Evolutionary conservation across 768 basidiomycete genomes (phyloP), one percentile per base, ranked within the genome.

Genomic region (Lactarius psammicola): DNA sequence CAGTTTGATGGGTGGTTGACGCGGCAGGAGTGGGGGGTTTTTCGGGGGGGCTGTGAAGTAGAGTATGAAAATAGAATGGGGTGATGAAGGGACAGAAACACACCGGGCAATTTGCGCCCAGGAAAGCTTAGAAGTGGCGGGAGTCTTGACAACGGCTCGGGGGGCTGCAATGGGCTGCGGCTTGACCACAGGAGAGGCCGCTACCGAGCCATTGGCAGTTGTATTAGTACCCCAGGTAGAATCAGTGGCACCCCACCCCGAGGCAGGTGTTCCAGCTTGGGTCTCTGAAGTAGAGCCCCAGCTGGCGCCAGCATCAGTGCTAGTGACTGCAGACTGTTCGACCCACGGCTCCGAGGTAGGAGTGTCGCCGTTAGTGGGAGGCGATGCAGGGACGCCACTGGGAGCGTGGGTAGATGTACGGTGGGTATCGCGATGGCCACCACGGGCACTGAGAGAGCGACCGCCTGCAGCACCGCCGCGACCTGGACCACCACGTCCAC

Each of bases 51-150:
- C 88, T 90, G 67, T 30, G 1, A 34, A 64, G 49, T 69, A 64
- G 56, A 31, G 57, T 60, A 28, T 70, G 63, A 54, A 34, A 38
- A 17, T 44, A 56, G 23, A 59, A 54, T 20, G 51, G 8, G 31
- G n/a, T 23, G 26, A 42, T 30, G 49, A 59, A 65, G 46, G 46
- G 36, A 59, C 33, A 42, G 62, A 31, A 38, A 77, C 82, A 8
- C 72, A 89, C 90, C 87, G 81, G 68, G 92, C 91, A 73, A 94
- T 81, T 72, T 94, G 89, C 9, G 92, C 92, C 91, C 91, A 94
- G 40, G 92, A 92, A 66, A 90, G 76, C 78, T 92, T 91, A 9
- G 89, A 86, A 15, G 84, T 88, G 33, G 88, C 85, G 51, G 90
- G 88, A 13, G 84, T 79, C 77, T 86, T 89, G 17, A 77, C 64